These are phyloP conservation scores for Warburgia ugandensis DNA, from an alignment of 164 flowering plant species.

Conservation along the genomic window DNA sequence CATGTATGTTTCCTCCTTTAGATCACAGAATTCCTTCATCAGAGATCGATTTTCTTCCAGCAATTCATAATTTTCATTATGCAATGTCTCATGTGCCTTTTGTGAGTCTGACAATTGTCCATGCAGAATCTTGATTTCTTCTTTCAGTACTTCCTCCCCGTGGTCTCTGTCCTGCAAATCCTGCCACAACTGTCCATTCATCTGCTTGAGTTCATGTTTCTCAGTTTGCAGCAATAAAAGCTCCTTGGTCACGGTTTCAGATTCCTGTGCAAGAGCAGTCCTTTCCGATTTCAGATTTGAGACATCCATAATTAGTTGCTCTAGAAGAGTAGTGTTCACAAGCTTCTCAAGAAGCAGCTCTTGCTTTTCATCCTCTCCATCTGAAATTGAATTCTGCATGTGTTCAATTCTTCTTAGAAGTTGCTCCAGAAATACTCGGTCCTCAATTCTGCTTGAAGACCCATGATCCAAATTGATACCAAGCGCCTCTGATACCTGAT, in stretches of 20 bases:
- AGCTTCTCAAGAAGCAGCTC: constrained; percentile 57
- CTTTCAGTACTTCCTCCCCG: constrained; percentile 19
- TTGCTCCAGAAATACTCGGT: constrained; percentile 23
- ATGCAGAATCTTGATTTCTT: constrained; percentile 26
- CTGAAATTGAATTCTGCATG: constrained; percentile 28
- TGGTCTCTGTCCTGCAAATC: constrained; percentile 27
- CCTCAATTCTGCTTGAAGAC: constrained; percentile 20
- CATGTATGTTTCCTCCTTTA: constrained; percentile 34
- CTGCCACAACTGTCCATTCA: constrained; percentile 30
- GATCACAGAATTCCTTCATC: constrained; percentile 27
- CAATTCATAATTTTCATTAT: constrained; percentile 31
- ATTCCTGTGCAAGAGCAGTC: constrained; percentile 25
- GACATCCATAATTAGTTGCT: constrained; percentile 37
- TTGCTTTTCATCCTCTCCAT: constrained; percentile 50
- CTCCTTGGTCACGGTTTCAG: constrained; percentile 23
- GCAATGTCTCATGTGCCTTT: constrained; percentile 19
- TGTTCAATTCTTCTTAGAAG: constrained; percentile 34
- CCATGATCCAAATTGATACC: constrained; percentile 22
- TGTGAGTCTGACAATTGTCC: constrained; percentile 28
- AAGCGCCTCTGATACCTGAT: constrained; percentile 45
- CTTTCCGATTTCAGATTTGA: constrained; percentile 34
- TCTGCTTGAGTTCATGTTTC: constrained; percentile 39
- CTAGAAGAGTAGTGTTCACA: constrained; percentile 48
- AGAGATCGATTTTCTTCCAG: constrained; percentile 36
- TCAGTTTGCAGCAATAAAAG: constrained; percentile 35